Conservation (phyloP, 2,329 filamentous ascomycete species). For the Trichoderma citrinoviride region DNA sequence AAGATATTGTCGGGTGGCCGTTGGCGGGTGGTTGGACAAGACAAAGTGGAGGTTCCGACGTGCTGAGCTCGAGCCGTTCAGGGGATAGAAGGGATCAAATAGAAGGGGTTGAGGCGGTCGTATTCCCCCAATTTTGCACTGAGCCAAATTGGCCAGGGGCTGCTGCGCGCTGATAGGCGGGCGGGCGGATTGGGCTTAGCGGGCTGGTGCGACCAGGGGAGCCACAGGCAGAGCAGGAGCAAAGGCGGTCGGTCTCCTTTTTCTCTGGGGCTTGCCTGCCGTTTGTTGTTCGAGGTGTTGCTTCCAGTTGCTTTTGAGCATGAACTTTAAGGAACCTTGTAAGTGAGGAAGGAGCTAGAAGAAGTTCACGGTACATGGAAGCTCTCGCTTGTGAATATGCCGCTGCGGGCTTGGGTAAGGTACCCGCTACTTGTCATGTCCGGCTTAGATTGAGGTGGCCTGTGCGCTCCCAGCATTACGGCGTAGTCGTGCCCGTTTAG, state of each 20-base stretch:
- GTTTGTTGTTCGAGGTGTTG: neutral
- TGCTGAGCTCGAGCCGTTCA: conserved; percentile 22
- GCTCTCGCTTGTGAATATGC: no score
- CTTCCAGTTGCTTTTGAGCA: conserved; percentile 1
- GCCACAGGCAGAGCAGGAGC: conserved; percentile 20
- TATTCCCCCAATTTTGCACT: conserved; percentile 33
- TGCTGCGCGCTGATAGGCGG: conserved; percentile 18
- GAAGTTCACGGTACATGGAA: neutral
- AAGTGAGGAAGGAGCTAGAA: neutral
- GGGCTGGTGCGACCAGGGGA: conserved; percentile 32
- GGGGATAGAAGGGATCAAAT: conserved; percentile 20
- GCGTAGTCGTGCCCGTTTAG: conserved; percentile 22
- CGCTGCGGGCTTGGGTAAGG: neutral
- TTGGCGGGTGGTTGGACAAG: conserved; percentile 18
- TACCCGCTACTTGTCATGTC: neutral
- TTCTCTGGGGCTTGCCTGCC: neutral
- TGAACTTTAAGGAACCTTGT: neutral
- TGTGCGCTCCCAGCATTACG: conserved; percentile 23
- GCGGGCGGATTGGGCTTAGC: conserved; percentile 26
- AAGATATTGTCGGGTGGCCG: conserved; percentile 15
- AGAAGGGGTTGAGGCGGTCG: conserved; percentile 21
- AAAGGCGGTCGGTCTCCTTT: conserved; percentile 12
- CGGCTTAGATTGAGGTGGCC: conserved; percentile 23
- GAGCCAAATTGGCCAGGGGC: conserved; percentile 29
- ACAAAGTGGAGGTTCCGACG: conserved; percentile 21